Conservation (phyloP, 2,329 filamentous ascomycete species). For the Botrytis deweyae region DNA sequence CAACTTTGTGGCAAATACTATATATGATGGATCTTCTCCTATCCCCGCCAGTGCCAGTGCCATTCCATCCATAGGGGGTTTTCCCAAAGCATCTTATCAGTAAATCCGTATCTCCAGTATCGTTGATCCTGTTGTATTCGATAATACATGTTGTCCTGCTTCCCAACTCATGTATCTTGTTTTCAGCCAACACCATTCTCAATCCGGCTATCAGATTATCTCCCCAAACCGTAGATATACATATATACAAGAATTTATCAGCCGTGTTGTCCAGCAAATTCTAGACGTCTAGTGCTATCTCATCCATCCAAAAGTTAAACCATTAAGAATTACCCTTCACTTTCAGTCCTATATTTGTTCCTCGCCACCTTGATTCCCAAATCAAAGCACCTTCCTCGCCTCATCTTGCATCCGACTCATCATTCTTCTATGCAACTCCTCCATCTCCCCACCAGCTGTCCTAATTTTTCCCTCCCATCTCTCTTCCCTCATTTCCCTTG, state of each 20-base stretch:
- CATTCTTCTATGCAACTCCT: constrained; percentile 74
- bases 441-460: constrained; percentile 67
- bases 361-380: not conserved
- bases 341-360: not conserved
- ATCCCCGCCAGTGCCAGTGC: not conserved
- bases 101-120: not conserved
- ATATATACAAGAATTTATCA: constrained; percentile 2
- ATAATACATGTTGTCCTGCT: constrained; percentile 1
- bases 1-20: not conserved
- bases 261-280: not conserved
- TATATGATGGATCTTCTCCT: not conserved
- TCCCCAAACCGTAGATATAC: not conserved
- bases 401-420: constrained; percentile 46
- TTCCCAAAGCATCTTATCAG: not conserved
- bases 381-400: constrained; percentile 5
- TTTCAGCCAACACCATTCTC: not conserved
- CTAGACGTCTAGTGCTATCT: not conserved
- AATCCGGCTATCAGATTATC: not conserved
- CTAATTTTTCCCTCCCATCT: constrained; percentile 75
- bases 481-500: constrained; percentile 56
- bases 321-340: not conserved
- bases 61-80: not conserved
- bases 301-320: not conserved
- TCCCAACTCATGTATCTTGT: not conserved
- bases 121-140: not conserved